A percentile compares a stretch with the other conserved stretches of the same genome.
phyloP scores from a whole-genome alignment of 2,329 filamentous ascomycete genomes.

The Aspergillus bombycis region DNA sequence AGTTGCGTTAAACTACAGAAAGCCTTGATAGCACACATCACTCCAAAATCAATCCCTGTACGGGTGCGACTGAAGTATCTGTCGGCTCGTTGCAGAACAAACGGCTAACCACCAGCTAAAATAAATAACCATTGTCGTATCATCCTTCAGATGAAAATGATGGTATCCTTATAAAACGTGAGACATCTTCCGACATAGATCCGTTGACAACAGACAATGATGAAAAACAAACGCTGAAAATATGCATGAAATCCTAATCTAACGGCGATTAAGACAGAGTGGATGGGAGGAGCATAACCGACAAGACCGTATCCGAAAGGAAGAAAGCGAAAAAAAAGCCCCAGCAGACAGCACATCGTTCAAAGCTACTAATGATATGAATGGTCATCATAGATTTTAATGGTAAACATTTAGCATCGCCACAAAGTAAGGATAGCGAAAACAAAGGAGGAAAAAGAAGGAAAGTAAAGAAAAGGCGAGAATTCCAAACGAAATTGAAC shows the following conservation, averaged over 20 bases:
- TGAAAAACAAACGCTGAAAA: constrained; percentile 26
- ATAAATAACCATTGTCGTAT: constrained; percentile 7
- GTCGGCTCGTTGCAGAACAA: not conserved
- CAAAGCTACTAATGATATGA: constrained; percentile 8
- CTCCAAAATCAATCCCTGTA: not conserved
- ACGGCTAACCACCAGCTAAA: not conserved
- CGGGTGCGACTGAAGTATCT: not conserved
- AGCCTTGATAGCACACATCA: constrained; percentile 14
- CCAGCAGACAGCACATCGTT: not conserved
- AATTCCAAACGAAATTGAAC: constrained; percentile 3
- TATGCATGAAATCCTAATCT: constrained; percentile 31
- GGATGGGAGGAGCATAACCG: constrained; percentile 12
- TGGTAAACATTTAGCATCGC: not conserved
- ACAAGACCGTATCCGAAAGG: constrained; percentile 14
- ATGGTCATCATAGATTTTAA: constrained; percentile 29
- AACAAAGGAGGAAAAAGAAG: constrained; percentile 29
- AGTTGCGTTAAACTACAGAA: constrained; percentile 14
- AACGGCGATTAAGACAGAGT: constrained; percentile 21
- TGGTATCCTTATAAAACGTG: constrained; percentile 16
- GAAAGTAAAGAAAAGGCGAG: constrained; percentile 10
- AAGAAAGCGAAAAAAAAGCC: constrained; percentile 3
- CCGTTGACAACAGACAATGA: constrained; percentile 12
- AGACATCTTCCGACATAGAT: constrained; percentile 14
- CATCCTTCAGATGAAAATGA: constrained; percentile 11
- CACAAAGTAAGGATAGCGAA: constrained; percentile 11